Base-by-base conservation (phyloP, 2,329 filamentous ascomycete genomes). In the Penicillium occitanis region DNA sequence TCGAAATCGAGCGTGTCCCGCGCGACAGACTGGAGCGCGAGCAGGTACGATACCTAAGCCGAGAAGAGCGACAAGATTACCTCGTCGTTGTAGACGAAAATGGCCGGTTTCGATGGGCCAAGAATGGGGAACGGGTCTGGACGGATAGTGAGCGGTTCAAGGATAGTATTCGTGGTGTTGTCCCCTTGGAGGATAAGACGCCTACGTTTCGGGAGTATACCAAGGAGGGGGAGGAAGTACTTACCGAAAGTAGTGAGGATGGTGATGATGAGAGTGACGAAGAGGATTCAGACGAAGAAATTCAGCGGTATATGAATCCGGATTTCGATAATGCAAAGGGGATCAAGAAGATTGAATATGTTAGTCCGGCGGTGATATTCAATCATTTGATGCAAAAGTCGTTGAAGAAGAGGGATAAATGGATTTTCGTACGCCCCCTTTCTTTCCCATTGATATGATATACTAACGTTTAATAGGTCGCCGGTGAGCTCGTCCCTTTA, bases 21-120 rank as follows among this genome's bases (percentile, higher is more conserved):
- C 84, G 93, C 42, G 89, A 91, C 67, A 83, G 87, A 14, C 81
- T 97, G 6, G 91, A 95, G 61, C 84, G 86, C 28, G 91, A 96
- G 75, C 88, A 89, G 72, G 91, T 97, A 1, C 86, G 93, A 19
- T 97, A 97, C 74, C 81, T 97, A 25, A 92, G 89, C 5, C 85
- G 89, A 1, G 92, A 96, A 74, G 93, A 97, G 76, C 84, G 93
- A 8, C 83, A 90, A 75, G 85, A 91, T 69, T 97, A 97, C 74
- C 82, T 96, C 13, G 92, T 95, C 37, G 86, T 85, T 48, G 87
- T 97, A 13, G 91, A 96, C 71, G 74, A 79, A 0, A 84, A 91
- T 44, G 93, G 93, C 0, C 84, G 89, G 5, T 82, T 97, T n/a
- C 88, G 90, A 68, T 97, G 92, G 92, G 91, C 89, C 0, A 96